A percentile compares a stretch with the other conserved stretches of the same genome.
Evolutionary conservation across 1,284 basidiomycete species (phyloP).

Genomic region (Melampsora larici-populina): DNA sequence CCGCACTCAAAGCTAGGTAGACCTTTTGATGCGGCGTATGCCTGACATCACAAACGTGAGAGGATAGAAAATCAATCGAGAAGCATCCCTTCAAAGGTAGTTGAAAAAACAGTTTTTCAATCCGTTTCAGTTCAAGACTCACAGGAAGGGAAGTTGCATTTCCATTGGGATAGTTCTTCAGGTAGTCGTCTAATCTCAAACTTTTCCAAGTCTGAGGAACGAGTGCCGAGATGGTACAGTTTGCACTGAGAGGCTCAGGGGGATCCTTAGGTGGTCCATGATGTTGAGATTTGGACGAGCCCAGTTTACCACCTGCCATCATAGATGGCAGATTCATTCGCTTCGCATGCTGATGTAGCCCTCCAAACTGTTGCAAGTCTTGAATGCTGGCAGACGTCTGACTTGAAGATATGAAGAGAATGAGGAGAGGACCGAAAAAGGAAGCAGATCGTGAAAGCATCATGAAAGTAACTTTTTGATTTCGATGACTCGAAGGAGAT

Average conservation of each 20-base stretch:
- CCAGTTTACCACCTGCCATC: background rate
- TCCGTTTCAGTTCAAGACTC: background rate
- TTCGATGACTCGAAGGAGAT: no score
- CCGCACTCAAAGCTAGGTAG: slow-evolving; percentile 38
- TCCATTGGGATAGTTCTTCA: slow-evolving; percentile 35
- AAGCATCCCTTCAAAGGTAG: background rate
- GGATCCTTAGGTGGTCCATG: slow-evolving; percentile 19
- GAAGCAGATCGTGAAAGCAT: background rate
- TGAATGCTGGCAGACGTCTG: background rate
- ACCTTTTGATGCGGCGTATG: slow-evolving; percentile 29
- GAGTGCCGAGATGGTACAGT: slow-evolving; percentile 29
- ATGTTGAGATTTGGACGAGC: background rate
- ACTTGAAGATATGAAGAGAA: background rate
- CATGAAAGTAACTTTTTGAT: background rate
- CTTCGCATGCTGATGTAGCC: background rate
- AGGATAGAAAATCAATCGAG: background rate
- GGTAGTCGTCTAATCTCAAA: slow-evolving; percentile 26
- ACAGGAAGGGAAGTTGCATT: slow-evolving; percentile 29
- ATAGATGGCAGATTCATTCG: slow-evolving; percentile 4
- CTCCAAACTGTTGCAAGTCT: background rate
- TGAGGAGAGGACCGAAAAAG: background rate
- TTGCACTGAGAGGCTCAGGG: background rate
- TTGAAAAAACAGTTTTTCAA: background rate
- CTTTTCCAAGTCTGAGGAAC: slow-evolving; percentile 32
- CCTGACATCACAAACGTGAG: slow-evolving; percentile 17